phyloP scores from a whole-genome alignment of 2,329 filamentous ascomycete species.

The Ophiosphaerella herpotricha region DNA sequence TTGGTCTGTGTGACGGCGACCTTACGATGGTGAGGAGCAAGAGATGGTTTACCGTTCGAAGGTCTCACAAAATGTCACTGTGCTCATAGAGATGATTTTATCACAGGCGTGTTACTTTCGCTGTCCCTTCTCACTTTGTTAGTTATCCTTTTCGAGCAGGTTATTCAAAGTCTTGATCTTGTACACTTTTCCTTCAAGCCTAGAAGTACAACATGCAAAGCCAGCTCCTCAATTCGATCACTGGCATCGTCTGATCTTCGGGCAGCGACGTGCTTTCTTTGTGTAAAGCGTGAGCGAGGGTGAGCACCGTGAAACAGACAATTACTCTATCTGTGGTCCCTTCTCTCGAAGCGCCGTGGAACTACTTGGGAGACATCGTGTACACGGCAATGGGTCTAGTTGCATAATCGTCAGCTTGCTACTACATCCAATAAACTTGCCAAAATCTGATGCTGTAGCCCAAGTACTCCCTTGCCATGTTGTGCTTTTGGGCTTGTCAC shows the following conservation, averaged over 20 bases:
- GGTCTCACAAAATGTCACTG: conserved; percentile 8
- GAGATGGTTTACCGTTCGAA: conserved; percentile 10
- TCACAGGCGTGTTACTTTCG: conserved; percentile 6
- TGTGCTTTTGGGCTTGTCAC: neutral
- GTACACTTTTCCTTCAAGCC: conserved; percentile 12
- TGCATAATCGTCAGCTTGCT: conserved; percentile 10
- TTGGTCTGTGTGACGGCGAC: conserved; percentile 3
- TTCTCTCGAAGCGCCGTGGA: neutral
- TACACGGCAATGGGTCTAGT: conserved; percentile 7
- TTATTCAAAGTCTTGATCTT: conserved; percentile 17
- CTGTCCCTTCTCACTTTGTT: conserved; percentile 8
- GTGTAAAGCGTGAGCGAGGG: conserved; percentile 7
- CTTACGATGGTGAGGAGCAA: conserved; percentile 3
- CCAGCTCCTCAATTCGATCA: conserved; percentile 8
- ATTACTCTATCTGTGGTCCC: conserved; percentile 7
- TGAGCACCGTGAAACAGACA: conserved; percentile 39
- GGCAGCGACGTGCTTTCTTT: neutral
- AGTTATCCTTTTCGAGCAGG: conserved; percentile 5
- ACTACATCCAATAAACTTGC: neutral
- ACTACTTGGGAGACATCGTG: conserved; percentile 1
- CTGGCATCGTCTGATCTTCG: neutral
- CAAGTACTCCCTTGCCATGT: conserved; percentile 2
- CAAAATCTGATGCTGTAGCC: neutral
- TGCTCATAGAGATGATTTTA: conserved; percentile 10
- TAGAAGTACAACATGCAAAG: conserved; percentile 35